Percentiles rank a stretch among this genome's conserved stretches.
Evolutionary conservation across 2,329 filamentous ascomycete species (phyloP).

Genomic region (Capronia coronata): DNA sequence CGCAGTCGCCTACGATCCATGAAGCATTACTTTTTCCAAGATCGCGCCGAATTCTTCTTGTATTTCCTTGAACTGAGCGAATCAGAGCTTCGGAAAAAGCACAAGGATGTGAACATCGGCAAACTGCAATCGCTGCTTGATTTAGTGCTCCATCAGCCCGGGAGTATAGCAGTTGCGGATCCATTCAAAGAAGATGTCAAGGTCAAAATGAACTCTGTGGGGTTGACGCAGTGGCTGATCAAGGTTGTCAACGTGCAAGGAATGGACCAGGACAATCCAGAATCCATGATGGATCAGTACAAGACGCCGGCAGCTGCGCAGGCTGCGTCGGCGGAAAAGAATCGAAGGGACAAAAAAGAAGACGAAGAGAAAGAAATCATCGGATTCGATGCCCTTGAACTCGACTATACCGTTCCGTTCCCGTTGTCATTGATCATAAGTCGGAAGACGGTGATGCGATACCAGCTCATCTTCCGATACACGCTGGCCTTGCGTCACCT

Average conservation of each 20-base stretch:
- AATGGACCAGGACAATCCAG: conserved; percentile 71
- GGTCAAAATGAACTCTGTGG: conserved; percentile 92
- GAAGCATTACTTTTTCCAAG: conserved; percentile 99
- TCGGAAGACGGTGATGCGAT: conserved; percentile 91
- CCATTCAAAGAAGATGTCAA: conserved; percentile 98
- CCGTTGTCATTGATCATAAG: conserved; percentile 92
- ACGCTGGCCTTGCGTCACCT: conserved; percentile 82
- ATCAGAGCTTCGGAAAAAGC: conserved; percentile 83
- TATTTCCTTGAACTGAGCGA: conserved; percentile 91
- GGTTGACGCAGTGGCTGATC: conserved; percentile 88
- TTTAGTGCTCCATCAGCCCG: conserved; percentile 89
- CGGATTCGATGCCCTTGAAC: conserved; percentile 85
- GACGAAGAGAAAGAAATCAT: conserved; percentile 80
- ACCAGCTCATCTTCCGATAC: conserved; percentile 93
- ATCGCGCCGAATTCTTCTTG: conserved; percentile 94
- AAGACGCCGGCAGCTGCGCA: conserved; percentile 57
- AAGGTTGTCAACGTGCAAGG: conserved; percentile 95
- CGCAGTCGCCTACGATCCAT: conserved; percentile 80
- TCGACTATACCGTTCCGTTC: conserved; percentile 92
- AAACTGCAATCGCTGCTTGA: conserved; percentile 96
- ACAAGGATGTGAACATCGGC: conserved; percentile 79
- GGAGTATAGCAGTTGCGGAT: conserved; percentile 86
- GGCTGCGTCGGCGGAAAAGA: conserved; percentile 36
- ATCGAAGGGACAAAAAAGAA: conserved; percentile 67
- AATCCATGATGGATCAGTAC: conserved; percentile 60